phyloP scores from a whole-genome alignment of 257 asterid species.

The Fraxinus excelsior region DNA sequence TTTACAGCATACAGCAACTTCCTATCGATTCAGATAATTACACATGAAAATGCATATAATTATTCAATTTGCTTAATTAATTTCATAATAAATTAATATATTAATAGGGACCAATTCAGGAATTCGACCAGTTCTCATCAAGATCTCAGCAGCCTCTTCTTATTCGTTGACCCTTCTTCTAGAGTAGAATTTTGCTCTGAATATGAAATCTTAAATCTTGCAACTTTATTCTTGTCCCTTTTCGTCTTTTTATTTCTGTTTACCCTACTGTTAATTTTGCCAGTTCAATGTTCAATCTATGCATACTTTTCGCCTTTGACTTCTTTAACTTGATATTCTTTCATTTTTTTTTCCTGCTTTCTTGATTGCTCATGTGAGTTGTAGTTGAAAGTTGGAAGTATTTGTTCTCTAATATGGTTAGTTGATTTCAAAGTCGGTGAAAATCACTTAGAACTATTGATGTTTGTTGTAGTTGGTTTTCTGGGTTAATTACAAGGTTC shows the following conservation, averaged over 20 bases:
- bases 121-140: conserved; percentile 40
- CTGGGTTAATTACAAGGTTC: neutral
- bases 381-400: conserved; percentile 7
- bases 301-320: conserved; percentile 28
- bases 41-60: conserved; percentile 13
- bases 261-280: neutral
- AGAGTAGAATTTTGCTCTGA: conserved; percentile 10
- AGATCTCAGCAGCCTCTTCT: conserved; percentile 37
- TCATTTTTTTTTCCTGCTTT: conserved; percentile 6
- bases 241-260: conserved; percentile 4
- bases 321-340: conserved; percentile 29
- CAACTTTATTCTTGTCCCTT: conserved; percentile 26
- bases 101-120: conserved; percentile 25
- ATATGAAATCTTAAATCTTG: neutral
- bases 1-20: neutral
- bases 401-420: neutral
- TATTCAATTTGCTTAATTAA: conserved; percentile 13
- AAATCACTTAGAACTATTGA: neutral
- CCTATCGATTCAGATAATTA: neutral
- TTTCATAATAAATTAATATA: conserved; percentile 20
- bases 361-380: conserved; percentile 20
- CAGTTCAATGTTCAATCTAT: conserved; percentile 20
- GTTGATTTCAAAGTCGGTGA: conserved; percentile 13
- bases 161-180: conserved; percentile 33
- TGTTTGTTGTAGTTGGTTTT: neutral